A percentile compares a stretch with the other conserved stretches of the same genome.
These are phyloP conservation scores for Aspergillus sp. DNA, from an alignment of 2,329 filamentous ascomycete genomes.

Conservation along the genomic window DNA sequence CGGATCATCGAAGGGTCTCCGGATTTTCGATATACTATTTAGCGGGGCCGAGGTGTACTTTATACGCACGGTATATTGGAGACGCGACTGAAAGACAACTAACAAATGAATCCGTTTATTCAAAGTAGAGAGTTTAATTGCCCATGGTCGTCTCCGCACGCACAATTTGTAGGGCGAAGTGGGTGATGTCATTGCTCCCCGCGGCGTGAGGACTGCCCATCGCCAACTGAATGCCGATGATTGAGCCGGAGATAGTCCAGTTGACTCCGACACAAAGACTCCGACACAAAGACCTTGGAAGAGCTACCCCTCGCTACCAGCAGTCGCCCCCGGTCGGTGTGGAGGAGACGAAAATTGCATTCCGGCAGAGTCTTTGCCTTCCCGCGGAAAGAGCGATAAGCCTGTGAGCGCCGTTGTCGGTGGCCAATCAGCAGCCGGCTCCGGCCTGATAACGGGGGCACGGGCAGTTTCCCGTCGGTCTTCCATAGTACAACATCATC, in stretches of 20 bases:
- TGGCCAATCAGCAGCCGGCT: conserved; percentile 7
- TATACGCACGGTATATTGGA: not conserved
- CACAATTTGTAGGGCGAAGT: too few species aligned
- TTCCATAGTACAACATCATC: conserved; percentile 9
- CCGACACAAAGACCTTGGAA: not conserved
- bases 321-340: not conserved
- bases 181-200: too few species aligned
- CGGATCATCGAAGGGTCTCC: conserved; percentile 34
- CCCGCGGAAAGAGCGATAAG: conserved; percentile 15
- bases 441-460: conserved; percentile 13
- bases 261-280: not conserved
- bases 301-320: not conserved
- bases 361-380: conserved; percentile 4
- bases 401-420: not conserved
- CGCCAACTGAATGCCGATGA: not conserved
- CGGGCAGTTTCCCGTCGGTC: conserved; percentile 22
- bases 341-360: not conserved
- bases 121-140: too few species aligned
- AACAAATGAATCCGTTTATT: too few species aligned
- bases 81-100: too few species aligned
- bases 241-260: not conserved
- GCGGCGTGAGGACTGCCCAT: not conserved
- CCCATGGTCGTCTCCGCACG: too few species aligned
- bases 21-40: conserved; percentile 39
- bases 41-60: not conserved